Percentiles rank a stretch among this genome's conserved stretches.
Evolutionary conservation across 108 stramenopile species (phyloP).

Genomic region (Aurantiochytrium sp.): DNA sequence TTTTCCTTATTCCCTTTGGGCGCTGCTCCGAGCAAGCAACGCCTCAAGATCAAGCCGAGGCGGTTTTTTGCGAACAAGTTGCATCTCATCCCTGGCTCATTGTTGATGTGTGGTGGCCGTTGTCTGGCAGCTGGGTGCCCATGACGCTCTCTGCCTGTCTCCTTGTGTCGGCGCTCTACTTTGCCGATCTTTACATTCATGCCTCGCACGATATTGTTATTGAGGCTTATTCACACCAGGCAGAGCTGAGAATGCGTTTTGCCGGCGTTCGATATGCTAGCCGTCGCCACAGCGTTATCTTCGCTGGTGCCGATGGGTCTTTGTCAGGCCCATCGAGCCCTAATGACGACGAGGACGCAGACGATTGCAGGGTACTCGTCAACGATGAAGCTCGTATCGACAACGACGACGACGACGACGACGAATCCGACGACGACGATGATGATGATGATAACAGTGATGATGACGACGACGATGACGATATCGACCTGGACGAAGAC

Average conservation of each 20-base stretch:
- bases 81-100: background rate
- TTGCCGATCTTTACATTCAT: slow-evolving; percentile 6
- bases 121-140: background rate
- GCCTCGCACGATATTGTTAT: background rate
- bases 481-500: no score
- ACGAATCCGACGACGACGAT: no score
- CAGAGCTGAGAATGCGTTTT: background rate
- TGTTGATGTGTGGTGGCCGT: background rate
- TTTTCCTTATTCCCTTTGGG: slow-evolving; percentile 4
- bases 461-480: no score
- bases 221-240: background rate
- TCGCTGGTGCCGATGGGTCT: no score
- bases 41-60: background rate
- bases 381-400: no score
- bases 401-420: no score
- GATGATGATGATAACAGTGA: no score
- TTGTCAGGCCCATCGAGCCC: no score
- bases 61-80: no score
- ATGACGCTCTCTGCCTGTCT: background rate
- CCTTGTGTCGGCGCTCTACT: background rate
- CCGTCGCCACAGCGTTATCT: no score
- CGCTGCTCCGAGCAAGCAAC: background rate
- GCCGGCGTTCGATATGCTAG: background rate
- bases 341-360: no score
- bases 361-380: no score